Evolutionary conservation across 495 filamentous ascomycete species (phyloP), one percentile per base, ranked within the genome.

Genomic region (Cercophora newfieldiana): DNA sequence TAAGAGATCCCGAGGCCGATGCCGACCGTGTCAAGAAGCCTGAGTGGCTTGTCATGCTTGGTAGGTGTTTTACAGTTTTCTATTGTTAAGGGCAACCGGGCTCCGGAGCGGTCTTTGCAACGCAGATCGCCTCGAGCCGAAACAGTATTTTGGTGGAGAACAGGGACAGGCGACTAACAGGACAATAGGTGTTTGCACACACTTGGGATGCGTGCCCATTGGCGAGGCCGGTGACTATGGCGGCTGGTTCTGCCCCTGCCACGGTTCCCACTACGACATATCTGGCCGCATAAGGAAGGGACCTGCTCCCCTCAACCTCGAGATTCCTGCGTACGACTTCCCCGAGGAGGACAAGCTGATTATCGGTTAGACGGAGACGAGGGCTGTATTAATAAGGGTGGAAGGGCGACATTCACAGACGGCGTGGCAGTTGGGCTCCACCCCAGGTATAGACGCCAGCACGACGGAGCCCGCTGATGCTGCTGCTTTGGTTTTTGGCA

Each of bases 171-270:
- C 33, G 24, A 44, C 71, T 75, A 58, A 77, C 69, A 28, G 29
- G 57, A 31, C 18, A 47, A 55, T 67, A 94, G 91, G 92, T 79
- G 93, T 99, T 79, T 99, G 95, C 89, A 99, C 95, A 73, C 95
- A 99, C 80, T 83, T 99, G 73, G 95, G 95, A 79, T 99, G 95
- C 84, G 95, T 99, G 61, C 95, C 95, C 69, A 98, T 99, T 79
- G 95, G 95, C 77, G 95, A 99, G 85, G 90, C 95, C 66, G 95
- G 95, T 77, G 96, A 99, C 79, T 99, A 83, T 78, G 95, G 95
- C 74, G 95, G 95, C 74, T 99, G 95, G 95, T 99, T 99, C 89
- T 99, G 95, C 85, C 95, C 95, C 67, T 99, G 95, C 89, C 95
- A 99, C 86, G 95, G 95, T 77, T 97, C 93, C 63, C 95, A 99